Evolutionary conservation across 163 green algal genomes (phyloP), one percentile per base, ranked within the genome.

Genomic region (Scenedesmus sp.): DNA sequence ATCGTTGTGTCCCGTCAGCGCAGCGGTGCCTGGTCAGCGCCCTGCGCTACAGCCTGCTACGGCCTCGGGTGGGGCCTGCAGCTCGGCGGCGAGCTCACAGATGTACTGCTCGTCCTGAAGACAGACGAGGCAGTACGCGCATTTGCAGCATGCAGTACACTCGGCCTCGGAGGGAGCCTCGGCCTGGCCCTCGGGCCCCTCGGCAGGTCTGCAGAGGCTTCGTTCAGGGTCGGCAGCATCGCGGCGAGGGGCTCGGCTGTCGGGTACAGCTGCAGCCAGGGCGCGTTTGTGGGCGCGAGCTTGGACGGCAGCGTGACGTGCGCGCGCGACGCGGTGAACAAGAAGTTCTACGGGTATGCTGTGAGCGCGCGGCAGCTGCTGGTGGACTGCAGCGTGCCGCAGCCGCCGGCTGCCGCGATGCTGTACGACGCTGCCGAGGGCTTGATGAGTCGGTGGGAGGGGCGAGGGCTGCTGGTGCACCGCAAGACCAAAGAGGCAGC

Each of bases 41-140:
- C 96, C 16, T 97, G 93, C 56, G 93, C 95, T 35, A 76, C 96
- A 26, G 89, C 90, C 9, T 90, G 92, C 33, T 93, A 79, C 37
- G 94, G 94, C 44, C 22, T 95, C 35, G 96, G 96, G 68, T 97
- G 94, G 94, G 96, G 95, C 6, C 91, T 96, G 70, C 95, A 97
- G 92, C 51, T 94, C 20, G 91, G 93, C 24, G 79, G 43, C 37
- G 89, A 81, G 89, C 93, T 98, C 22, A 94, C 94, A 43, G 96
- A 98, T 89, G 84, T 97, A 40, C 86, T 98, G 79, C 93, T 98
- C 49, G 94, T 97, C 20, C 92, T 97, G 65, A 93, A 92, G 51
- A 96, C 90, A 37, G 83, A 94, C 44, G 91, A 95, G 0, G 93
- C 93, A 70, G 80, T 95, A 80, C 49, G 81, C 43, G 94, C 93